Percentiles rank a stretch among this genome's conserved stretches.
These are phyloP conservation scores for Ophiostoma montium DNA, from an alignment of 2,329 filamentous ascomycete species.

Conservation along the genomic window DNA sequence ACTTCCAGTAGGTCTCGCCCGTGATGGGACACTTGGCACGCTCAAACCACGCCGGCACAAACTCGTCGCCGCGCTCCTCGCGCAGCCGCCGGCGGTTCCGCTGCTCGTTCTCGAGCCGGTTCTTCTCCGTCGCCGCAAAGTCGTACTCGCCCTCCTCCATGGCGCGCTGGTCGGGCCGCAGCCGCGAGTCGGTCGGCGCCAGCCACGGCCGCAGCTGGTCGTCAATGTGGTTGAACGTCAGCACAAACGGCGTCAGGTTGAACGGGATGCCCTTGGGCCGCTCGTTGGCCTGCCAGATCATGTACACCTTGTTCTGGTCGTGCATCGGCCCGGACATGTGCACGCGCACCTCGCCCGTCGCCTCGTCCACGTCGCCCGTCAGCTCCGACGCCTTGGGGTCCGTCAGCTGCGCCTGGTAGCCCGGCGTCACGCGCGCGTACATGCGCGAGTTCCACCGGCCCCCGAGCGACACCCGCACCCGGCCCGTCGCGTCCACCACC, in stretches of 20 bases:
- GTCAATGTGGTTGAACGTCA: slow-evolving; percentile 85
- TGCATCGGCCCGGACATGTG: slow-evolving; percentile 36
- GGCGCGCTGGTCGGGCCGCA: slow-evolving; percentile 84
- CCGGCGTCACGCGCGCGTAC: slow-evolving; percentile 83
- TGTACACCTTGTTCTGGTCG: slow-evolving; percentile 62
- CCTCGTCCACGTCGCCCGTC: slow-evolving; percentile 17
- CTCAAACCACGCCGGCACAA: slow-evolving; percentile 71
- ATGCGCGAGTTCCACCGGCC: slow-evolving; percentile 97
- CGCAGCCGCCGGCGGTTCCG: slow-evolving; percentile 57
- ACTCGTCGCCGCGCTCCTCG: slow-evolving; percentile 69
- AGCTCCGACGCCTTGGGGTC: not conserved
- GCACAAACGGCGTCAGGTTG: slow-evolving; percentile 90
- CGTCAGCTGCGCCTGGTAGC: slow-evolving; percentile 59
- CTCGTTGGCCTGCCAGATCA: slow-evolving; percentile 82
- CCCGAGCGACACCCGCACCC: slow-evolving; percentile 75
- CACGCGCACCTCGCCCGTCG: slow-evolving; percentile 20
- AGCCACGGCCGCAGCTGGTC: slow-evolving; percentile 65
- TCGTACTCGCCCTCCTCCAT: slow-evolving; percentile 99
- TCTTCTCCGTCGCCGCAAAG: slow-evolving; percentile 84
- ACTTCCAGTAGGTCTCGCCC: slow-evolving; percentile 81
- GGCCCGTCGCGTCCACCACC: slow-evolving; percentile 64
- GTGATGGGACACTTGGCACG: slow-evolving; percentile 62
- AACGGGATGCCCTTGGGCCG: slow-evolving; percentile 80
- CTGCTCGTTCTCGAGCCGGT: slow-evolving; percentile 84
- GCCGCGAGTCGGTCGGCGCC: slow-evolving; percentile 84